Base-by-base conservation (phyloP, 495 filamentous ascomycete genomes). In the Venustampulla echinocandica region DNA sequence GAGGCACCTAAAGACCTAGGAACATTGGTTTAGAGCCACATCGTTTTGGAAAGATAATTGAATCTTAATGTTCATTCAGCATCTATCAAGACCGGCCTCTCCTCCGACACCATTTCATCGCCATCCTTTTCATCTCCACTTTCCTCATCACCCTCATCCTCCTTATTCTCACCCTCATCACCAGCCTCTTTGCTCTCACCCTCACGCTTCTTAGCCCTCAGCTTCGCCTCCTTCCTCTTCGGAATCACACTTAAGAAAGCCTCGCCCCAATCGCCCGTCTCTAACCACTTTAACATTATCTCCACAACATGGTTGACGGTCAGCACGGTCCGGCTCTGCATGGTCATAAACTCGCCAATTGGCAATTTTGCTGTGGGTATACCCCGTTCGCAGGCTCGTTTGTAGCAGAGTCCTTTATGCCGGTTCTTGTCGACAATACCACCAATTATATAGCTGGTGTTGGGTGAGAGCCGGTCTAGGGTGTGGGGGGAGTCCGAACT, bases 361-460 rank as follows among this genome's bases (percentile, higher is more conserved):
- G 92, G 92, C 18, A 99, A 61, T 61, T 85, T 90, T 0, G 90
- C 92, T 0, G 90, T 96, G 32, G 80, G 79, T 46, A 97, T 76
- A 0, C 85, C 85, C 57, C 70, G 69, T 30, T 82, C 76, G 42
- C 71, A 69, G 0, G 93, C 92, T 32, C 80, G 71, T 54, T 84
- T 83, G 70, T 95, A 90, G 68, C 92, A 97, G 10, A 95, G 67
- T 1, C 85, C 90, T 64, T 99, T 99, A 62, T 99, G 78, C 18
- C 92, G 73, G 57, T 99, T 99, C 65, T 84, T 85, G 61, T 99
- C 92, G 19, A 99, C 93, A 20, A 99, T 67, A 0, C 90, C 92
- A 15, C 92, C 92, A 46, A 99, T 84, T 27, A 99, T 84, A 59
- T 99, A 99, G 35, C 77, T 88, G 28, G 80, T 87, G 66, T 88